Conservation (phyloP, 805 yeast species). For the Middelhovenomyces tepae region DNA sequence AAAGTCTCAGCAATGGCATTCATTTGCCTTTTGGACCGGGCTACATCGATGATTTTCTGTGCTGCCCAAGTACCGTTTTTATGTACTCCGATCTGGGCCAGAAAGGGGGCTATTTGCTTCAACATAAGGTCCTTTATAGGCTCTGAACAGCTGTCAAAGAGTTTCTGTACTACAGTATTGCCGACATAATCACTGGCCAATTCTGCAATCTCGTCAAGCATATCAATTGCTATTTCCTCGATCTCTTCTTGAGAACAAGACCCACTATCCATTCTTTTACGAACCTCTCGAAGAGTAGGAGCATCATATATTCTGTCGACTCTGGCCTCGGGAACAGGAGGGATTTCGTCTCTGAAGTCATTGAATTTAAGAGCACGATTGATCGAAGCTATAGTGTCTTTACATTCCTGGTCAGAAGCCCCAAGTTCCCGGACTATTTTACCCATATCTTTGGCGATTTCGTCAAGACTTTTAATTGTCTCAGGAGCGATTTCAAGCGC, state of each 20-base stretch:
- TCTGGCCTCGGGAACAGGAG: slow-evolving; percentile 64
- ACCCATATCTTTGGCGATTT: slow-evolving; percentile 24
- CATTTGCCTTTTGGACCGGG: slow-evolving; percentile 54
- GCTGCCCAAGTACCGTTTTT: slow-evolving; percentile 99
- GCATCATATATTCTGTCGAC: slow-evolving; percentile 72
- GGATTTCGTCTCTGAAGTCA: slow-evolving; percentile 27
- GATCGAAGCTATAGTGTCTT: slow-evolving; percentile 22
- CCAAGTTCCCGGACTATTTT: slow-evolving; percentile 28
- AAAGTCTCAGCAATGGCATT: slow-evolving; percentile 59
- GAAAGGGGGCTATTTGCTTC: slow-evolving; percentile 62
- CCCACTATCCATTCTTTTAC: slow-evolving; percentile 61
- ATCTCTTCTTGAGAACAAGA: slow-evolving; percentile 49
- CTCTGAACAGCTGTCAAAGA: slow-evolving; percentile 64
- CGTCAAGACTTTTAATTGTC: slow-evolving; percentile 19
- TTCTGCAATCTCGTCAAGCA: slow-evolving; percentile 85
- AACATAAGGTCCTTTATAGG: slow-evolving; percentile 74
- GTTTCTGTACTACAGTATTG: slow-evolving; percentile 88
- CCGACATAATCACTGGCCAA: slow-evolving; percentile 89
- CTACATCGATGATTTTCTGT: slow-evolving; percentile 81
- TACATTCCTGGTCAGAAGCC: slow-evolving; percentile 22
- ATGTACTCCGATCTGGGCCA: slow-evolving; percentile 90
- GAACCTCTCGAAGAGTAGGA: slow-evolving; percentile 75
- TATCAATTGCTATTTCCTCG: slow-evolving; percentile 73
- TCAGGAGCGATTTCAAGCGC: slow-evolving; percentile 12
- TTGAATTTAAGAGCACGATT: slow-evolving; percentile 23